These are phyloP conservation scores for Tetracladium maxilliforme DNA, from an alignment of 2,329 filamentous ascomycete genomes.

Conservation along the genomic window DNA sequence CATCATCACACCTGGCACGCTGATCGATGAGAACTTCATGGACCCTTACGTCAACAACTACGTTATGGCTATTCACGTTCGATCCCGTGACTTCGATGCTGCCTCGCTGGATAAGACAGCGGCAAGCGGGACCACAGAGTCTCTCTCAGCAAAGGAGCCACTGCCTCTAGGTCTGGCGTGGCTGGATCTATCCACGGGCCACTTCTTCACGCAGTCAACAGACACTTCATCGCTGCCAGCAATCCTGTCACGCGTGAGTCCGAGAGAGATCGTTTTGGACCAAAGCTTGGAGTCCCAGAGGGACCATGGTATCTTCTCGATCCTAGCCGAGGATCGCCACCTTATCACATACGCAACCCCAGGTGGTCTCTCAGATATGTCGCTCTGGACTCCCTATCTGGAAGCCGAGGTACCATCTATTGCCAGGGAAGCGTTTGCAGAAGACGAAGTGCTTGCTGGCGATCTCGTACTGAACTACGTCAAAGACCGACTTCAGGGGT, in stretches of 20 bases:
- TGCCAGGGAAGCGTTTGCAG: conserved; percentile 40
- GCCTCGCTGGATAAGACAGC: neutral
- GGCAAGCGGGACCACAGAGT: neutral
- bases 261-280: conserved; percentile 73
- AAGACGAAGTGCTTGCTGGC: conserved; percentile 60
- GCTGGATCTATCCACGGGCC: conserved; percentile 89
- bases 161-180: conserved; percentile 66
- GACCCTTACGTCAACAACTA: conserved; percentile 91
- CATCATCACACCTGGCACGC: conserved; percentile 83
- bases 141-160: conserved; percentile 5
- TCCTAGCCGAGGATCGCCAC: conserved; percentile 63
- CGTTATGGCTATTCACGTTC: conserved; percentile 62
- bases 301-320: conserved; percentile 44
- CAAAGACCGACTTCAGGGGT: conserved; percentile 59
- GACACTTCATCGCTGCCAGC: conserved; percentile 61
- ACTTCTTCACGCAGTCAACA: conserved; percentile 75
- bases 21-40: conserved; percentile 97
- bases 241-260: conserved; percentile 66
- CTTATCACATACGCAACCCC: conserved; percentile 57
- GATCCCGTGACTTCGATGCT: neutral
- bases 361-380: conserved; percentile 28
- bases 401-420: conserved; percentile 52
- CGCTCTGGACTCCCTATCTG: conserved; percentile 62
- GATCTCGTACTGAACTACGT: conserved; percentile 77
- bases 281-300: conserved; percentile 40